Base-by-base conservation (phyloP, 441 rosid genomes). In the Lepidium campestre region DNA sequence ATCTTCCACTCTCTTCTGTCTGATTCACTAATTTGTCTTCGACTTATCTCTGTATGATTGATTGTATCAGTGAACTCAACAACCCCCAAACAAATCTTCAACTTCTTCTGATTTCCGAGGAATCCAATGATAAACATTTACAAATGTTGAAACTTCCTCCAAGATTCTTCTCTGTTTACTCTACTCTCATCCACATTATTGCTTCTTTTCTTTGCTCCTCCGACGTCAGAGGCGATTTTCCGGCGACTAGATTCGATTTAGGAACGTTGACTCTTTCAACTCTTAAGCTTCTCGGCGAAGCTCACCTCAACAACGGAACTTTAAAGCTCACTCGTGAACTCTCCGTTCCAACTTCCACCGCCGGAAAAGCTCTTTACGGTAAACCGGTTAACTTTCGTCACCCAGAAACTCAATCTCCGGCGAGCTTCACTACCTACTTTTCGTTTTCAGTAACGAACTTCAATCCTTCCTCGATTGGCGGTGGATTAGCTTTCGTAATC, bases 391-490 rank as follows among this genome's bases (percentile, higher is more conserved):
- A 80, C 40, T 89, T 94, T 89, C 85, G 96, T 36, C 78, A 77
- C 18, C 84, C 91, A 1, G 83, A 61, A 1, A 75, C 81, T 14
- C 75, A 41, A 32, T 58, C 80, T 18, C 79, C 84, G 57, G 78
- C 88, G 0, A 94, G 96, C 58, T 94, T 94, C 78, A 60, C 89
- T 3, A 91, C 97, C 8, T 86, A 81, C 78, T 94, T 91, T 75
- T 86, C 99, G 10, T 91, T 94, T 85, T 78, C 88, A 0, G 79
- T 94, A 4, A 70, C 63, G 4, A 89, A 91, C 56, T 72, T 94
- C 1, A 91, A 94, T 61, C 99, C 99, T 0, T 81, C 96, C 6
- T 94, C 99, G 3, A 89, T 89, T 70, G 99, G 99, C 31, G 97
- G 96, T 10, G 99, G 99, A n/a, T 80, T 94, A 35, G 93, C 99